Evolutionary conservation across 306 rosid genomes (phyloP).

Genomic region (Dalbergia oliveri): DNA sequence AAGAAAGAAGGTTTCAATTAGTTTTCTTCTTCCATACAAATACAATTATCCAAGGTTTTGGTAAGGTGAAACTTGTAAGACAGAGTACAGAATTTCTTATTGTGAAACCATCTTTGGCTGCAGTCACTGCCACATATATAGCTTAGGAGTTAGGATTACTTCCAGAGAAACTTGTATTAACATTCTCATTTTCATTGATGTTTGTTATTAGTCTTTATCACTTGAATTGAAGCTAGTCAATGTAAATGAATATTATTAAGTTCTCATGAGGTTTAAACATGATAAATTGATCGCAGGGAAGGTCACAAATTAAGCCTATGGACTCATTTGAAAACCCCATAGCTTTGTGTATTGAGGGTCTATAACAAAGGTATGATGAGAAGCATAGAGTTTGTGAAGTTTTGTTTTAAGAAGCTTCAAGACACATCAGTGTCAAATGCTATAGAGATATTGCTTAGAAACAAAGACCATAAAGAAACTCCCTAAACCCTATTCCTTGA

Average conservation of each 20-base stretch:
- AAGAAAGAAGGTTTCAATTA: constrained; percentile 18
- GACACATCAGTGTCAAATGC: constrained; percentile 51
- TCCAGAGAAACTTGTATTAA: constrained; percentile 56
- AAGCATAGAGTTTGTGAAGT: constrained; percentile 17
- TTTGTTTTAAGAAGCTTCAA: background rate
- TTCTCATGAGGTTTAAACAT: background rate
- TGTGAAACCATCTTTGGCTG: constrained; percentile 32
- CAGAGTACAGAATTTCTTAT: constrained; percentile 49
- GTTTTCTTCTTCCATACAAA: constrained; percentile 41
- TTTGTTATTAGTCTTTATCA: constrained; percentile 27
- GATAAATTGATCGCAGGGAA: background rate
- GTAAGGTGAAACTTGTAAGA: constrained; percentile 64
- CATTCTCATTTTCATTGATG: constrained; percentile 17
- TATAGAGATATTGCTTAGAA: constrained; percentile 59
- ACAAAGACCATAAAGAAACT: constrained; percentile 51
- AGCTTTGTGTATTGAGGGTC: background rate
- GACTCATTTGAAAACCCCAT: constrained; percentile 4
- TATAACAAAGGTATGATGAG: constrained; percentile 5
- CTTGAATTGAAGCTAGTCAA: background rate
- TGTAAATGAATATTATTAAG: constrained; percentile 9
- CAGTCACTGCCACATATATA: constrained; percentile 50
- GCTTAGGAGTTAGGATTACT: constrained; percentile 52
- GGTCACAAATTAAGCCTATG: constrained; percentile 16
- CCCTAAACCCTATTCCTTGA: constrained; percentile 55
- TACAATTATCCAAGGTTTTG: constrained; percentile 35